Conservation (phyloP, 192 early-diverging fungal genomes). For the Coemansia sp. region DNA sequence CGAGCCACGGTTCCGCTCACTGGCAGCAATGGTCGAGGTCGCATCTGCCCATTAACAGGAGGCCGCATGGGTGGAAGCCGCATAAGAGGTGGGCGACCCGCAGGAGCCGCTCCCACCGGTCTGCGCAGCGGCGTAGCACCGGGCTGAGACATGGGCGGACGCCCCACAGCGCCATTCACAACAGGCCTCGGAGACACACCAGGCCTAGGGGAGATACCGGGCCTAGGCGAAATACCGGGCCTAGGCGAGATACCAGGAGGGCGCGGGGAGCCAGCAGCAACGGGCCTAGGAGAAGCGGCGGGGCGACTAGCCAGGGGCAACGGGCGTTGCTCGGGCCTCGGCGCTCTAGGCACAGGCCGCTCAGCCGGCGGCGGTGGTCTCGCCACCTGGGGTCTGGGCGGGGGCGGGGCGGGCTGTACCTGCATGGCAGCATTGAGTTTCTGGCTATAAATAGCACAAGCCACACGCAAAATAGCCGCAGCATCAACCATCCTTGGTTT, state of each 20-base stretch:
- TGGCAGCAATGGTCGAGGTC: background rate
- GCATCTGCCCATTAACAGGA: background rate
- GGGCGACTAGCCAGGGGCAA: background rate
- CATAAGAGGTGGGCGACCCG: no score
- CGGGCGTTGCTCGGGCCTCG: no score
- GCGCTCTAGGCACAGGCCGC: no score
- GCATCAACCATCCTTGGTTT: constrained; percentile 19
- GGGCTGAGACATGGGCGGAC: background rate
- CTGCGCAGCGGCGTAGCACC: background rate
- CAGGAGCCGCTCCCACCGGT: background rate
- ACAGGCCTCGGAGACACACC: no score
- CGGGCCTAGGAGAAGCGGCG: background rate
- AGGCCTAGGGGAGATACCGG: no score
- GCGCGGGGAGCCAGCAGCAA: no score
- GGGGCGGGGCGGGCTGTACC: constrained; percentile 1
- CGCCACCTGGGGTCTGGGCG: constrained; percentile 7
- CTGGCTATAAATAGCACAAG: constrained; percentile 53
- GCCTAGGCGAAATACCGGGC: no score
- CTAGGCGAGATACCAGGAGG: no score
- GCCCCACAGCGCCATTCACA: no score
- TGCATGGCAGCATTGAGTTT: constrained; percentile 38
- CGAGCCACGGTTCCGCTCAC: background rate
- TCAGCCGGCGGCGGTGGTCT: no score
- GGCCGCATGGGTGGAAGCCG: background rate
- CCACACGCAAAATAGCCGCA: constrained; percentile 40